Evolutionary conservation across 306 rosid species (phyloP).

Genomic region (Gynostemma pentaphyllum): DNA sequence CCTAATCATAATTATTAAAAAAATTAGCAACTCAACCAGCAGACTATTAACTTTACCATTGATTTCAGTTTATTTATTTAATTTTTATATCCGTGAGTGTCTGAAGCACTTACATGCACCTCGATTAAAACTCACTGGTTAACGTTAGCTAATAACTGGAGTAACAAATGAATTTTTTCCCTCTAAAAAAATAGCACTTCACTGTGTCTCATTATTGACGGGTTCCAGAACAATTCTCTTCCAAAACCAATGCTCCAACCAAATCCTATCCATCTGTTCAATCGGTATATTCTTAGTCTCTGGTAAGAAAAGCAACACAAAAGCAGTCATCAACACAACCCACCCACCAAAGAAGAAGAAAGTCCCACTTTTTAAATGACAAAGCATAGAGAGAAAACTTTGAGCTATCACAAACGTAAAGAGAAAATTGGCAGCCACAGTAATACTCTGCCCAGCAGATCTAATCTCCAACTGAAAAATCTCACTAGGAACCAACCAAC

Average conservation of each 20-base stretch:
- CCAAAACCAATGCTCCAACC: constrained; percentile 56
- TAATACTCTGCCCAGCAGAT: constrained; percentile 12
- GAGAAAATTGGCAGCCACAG: constrained; percentile 10
- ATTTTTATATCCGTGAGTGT: no score
- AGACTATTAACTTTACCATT: no score
- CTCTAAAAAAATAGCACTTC: no score
- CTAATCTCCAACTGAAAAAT: constrained; percentile 12
- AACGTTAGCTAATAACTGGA: neutral
- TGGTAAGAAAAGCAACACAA: constrained; percentile 8
- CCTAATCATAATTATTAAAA: no score
- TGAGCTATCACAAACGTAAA: constrained; percentile 16
- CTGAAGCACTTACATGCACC: no score
- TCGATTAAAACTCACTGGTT: neutral
- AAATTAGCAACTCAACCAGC: no score
- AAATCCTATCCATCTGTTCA: constrained; percentile 53
- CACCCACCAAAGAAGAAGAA: constrained; percentile 20
- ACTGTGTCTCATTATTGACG: neutral
- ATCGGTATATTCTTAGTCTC: constrained; percentile 27
- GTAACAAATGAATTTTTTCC: no score
- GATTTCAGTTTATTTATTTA: no score
- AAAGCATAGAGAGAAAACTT: constrained; percentile 16
- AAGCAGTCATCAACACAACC: constrained; percentile 12
- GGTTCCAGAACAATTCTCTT: constrained; percentile 29
- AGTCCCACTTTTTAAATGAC: constrained; percentile 11
- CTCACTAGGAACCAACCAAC: constrained; percentile 63